Conservation (phyloP, 306 rosid genomes). For the Malus asiatica region DNA sequence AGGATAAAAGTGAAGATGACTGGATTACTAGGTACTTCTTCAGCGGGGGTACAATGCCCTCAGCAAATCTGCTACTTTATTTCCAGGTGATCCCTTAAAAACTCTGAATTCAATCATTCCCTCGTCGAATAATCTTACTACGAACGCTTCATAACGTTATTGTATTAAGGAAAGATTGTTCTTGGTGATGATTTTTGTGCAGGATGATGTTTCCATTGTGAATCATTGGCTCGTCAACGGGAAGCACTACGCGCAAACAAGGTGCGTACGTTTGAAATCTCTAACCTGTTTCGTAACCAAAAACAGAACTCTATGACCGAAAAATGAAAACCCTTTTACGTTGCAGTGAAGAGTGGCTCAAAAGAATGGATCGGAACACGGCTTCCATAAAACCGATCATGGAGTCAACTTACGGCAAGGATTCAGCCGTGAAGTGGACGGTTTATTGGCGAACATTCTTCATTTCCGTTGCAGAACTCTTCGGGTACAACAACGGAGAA, state of each 20-base stretch:
- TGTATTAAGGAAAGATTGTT: not conserved
- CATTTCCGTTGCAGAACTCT: slow-evolving; percentile 82
- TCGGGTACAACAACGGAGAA: slow-evolving; percentile 76
- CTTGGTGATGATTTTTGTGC: slow-evolving; percentile 6
- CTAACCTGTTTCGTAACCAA: not conserved
- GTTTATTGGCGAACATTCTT: slow-evolving; percentile 94
- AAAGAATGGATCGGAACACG: slow-evolving; percentile 64
- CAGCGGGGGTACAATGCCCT: slow-evolving; percentile 88
- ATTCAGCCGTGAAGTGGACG: slow-evolving; percentile 81
- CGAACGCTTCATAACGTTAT: not conserved
- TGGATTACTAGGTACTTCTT: slow-evolving; percentile 90
- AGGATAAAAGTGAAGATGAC: slow-evolving; percentile 85
- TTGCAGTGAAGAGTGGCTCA: slow-evolving; percentile 96
- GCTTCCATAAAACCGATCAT: slow-evolving; percentile 59
- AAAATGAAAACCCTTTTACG: not conserved
- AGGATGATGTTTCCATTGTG: slow-evolving; percentile 73
- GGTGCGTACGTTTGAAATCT: slow-evolving; percentile 36
- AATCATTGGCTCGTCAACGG: slow-evolving; percentile 90
- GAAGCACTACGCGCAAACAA: slow-evolving; percentile 79
- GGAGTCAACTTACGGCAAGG: slow-evolving; percentile 80
- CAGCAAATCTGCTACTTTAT: slow-evolving; percentile 84
- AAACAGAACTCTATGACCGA: not conserved
- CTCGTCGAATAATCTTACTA: too few relatives aligned
- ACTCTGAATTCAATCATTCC: not conserved
- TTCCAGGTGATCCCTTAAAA: slow-evolving; percentile 57